Evolutionary conservation across 2,329 filamentous ascomycete genomes (phyloP).

Genomic region (Botrytis byssoidea): DNA sequence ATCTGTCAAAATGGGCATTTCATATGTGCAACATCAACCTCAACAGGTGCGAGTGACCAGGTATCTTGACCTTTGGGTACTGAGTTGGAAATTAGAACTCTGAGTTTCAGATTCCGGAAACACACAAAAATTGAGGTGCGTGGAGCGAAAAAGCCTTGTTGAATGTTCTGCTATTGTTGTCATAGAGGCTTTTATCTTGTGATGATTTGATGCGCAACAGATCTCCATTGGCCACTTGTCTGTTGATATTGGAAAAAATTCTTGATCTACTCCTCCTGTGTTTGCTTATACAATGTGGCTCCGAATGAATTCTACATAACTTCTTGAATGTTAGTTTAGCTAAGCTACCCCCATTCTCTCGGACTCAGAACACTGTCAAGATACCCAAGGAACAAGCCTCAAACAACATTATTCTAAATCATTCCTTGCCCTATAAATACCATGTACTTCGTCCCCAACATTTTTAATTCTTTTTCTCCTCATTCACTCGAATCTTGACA

Average conservation of each 20-base stretch:
- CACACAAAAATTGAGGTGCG: neutral
- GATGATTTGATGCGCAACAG: neutral
- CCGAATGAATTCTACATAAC: neutral
- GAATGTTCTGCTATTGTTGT: neutral
- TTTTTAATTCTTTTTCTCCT: neutral
- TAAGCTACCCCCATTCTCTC: neutral
- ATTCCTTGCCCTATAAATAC: neutral
- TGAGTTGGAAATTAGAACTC: neutral
- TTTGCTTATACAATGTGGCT: neutral
- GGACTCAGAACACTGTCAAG: neutral
- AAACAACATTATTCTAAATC: neutral
- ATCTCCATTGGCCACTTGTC: rapidly evolving
- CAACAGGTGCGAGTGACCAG: neutral
- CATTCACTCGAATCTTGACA: neutral
- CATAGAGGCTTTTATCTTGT: neutral
- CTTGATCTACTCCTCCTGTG: neutral
- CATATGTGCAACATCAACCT: neutral
- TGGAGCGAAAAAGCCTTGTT: neutral
- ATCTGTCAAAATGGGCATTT: neutral
- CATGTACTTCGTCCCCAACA: neutral
- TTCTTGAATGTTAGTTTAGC: neutral
- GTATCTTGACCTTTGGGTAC: neutral
- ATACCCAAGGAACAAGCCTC: neutral
- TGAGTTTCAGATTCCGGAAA: neutral
- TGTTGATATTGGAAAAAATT: neutral